Base-by-base conservation (phyloP, 2,329 filamentous ascomycete species). In the Pestalotiopsis sp. region DNA sequence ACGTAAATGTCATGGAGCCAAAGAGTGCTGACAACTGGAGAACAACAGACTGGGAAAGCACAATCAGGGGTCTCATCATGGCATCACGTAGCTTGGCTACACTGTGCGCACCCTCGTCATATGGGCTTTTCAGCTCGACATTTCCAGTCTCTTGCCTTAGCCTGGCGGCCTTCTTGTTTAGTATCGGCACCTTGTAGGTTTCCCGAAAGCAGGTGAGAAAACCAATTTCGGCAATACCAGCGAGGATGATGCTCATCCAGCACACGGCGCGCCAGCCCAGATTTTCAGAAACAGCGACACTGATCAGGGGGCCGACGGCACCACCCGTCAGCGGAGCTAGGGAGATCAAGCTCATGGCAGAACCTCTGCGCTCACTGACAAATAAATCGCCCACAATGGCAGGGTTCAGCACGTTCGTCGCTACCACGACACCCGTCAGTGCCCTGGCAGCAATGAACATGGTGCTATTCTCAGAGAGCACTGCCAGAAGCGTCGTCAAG, bases 311-410 rank as follows among this genome's bases (percentile, higher is more conserved):
- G 0, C 87, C 88, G 6, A 89, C 75, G 2, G 87, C 87, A 4
- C 87, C 87, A 23, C 88, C 88, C 17, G 89, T 75, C 2, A 91
- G 78, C 0, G 89, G 88, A 2, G 88, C 86, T 2, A 90, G 78
- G 76, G 85, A 85, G 61, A 90, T 80, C 59, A 87, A 69, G 73
- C 85, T 87, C 84, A 91, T 87, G 7, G 89, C 85, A 0, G 83
- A 83, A 27, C 89, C 89, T 17, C 89, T 81, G 75, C 87, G 80
- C 67, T 91, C 89, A 0, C 84, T 80, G 2, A 80, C 77, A 74
- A 90, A 91, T 71, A 91, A 86, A 75, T 91, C 90, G 27, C 89
- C 89, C 20, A 91, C 84, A 66, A 91, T 88, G 27, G 89, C 87
- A 0, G 89, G 89, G 70, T 86, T 89, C 20, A 92, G 81, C 9